A percentile compares a stretch with the other conserved stretches of the same genome.
phyloP scores from a whole-genome alignment of 495 filamentous ascomycete species.

The Penicillium cosmopolitanum region DNA sequence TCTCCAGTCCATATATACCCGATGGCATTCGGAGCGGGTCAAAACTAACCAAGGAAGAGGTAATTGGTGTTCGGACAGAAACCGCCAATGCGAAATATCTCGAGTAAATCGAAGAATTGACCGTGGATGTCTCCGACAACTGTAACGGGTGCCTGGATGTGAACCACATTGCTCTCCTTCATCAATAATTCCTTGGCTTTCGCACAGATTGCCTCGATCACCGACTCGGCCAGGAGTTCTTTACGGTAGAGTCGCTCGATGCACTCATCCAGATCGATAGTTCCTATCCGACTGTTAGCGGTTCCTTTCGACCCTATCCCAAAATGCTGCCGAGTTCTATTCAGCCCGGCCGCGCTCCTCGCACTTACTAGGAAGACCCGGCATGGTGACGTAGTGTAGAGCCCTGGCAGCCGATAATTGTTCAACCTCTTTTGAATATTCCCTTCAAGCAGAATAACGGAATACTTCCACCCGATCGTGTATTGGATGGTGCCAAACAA shows the following conservation, averaged over 20 bases:
- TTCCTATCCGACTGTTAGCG: conserved; percentile 57
- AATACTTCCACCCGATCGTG: neutral
- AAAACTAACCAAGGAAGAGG: conserved; percentile 80
- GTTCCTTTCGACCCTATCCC: too few species aligned
- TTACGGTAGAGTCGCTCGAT: conserved; percentile 95
- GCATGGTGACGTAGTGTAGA: conserved; percentile 58
- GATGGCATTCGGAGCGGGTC: neutral
- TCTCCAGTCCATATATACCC: neutral
- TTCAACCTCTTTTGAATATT: neutral
- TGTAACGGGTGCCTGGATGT: conserved; percentile 94
- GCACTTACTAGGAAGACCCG: conserved; percentile 80
- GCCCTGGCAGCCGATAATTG: neutral
- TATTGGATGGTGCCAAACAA: neutral
- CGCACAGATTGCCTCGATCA: conserved; percentile 98
- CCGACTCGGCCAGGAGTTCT: conserved; percentile 93
- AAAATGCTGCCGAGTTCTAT: neutral
- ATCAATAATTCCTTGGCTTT: conserved; percentile 98
- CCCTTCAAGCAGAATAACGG: conserved; percentile 9
- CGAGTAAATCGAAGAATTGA: conserved; percentile 97
- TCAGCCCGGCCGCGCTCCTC: neutral
- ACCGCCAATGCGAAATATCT: conserved; percentile 98
- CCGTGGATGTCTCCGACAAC: conserved; percentile 99
- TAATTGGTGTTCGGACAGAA: conserved; percentile 98
- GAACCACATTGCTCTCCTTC: conserved; percentile 99
- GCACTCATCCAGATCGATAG: conserved; percentile 97